Evolutionary conservation across 1,284 basidiomycete genomes (phyloP).

Genomic region (Ceratorhiza oryzae-sativae): DNA sequence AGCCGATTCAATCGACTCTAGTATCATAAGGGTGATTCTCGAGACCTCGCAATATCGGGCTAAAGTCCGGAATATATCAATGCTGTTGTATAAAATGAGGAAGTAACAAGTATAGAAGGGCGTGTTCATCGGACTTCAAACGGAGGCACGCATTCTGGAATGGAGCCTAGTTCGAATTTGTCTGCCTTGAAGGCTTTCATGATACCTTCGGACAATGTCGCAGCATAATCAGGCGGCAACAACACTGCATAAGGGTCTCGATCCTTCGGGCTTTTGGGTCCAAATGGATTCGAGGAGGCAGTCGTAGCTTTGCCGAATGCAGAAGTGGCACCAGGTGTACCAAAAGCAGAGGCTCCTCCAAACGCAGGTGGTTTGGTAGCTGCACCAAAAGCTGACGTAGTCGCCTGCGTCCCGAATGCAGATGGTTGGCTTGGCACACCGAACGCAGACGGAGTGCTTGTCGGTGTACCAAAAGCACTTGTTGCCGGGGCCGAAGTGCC

Average conservation of each 20-base stretch:
- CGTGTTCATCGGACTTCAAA: constrained; percentile 69
- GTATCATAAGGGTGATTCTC: too few relatives aligned
- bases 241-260: constrained; percentile 63
- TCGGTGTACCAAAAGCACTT: constrained; percentile 47
- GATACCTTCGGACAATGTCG: constrained; percentile 60
- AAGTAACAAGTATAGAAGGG: background rate
- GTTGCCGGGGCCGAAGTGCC: constrained; percentile 44
- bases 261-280: constrained; percentile 38
- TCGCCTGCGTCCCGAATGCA: constrained; percentile 40
- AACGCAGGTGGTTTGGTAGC: constrained; percentile 48
- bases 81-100: background rate
- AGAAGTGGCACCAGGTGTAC: constrained; percentile 40
- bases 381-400: constrained; percentile 42
- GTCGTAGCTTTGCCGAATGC: constrained; percentile 44
- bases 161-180: constrained; percentile 73
- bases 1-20: too few relatives aligned
- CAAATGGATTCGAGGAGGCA: constrained; percentile 45
- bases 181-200: constrained; percentile 65
- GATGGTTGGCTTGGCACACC: constrained; percentile 38
- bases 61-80: background rate
- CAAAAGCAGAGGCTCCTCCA: constrained; percentile 46
- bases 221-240: constrained; percentile 65
- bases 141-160: constrained; percentile 82
- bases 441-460: constrained; percentile 40
- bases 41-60: background rate